Conservation (phyloP, 306 rosid species). For the Rosa rugosa region DNA sequence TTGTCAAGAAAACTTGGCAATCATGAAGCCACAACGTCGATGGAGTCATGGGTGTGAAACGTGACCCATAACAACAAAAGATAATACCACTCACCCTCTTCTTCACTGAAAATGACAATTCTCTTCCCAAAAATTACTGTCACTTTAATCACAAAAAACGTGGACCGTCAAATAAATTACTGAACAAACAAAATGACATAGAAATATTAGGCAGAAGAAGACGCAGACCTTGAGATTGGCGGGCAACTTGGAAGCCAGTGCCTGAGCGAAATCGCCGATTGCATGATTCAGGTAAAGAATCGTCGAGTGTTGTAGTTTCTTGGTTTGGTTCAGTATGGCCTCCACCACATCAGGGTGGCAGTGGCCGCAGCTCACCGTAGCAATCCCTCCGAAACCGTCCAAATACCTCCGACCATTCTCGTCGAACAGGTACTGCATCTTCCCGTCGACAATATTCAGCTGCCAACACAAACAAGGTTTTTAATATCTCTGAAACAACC, state of each 20-base stretch:
- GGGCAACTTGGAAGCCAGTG: conserved; percentile 79
- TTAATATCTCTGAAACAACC: neutral
- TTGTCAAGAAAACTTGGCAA: neutral
- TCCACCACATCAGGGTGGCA: conserved; percentile 91
- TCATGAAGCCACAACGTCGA: neutral
- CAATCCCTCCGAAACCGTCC: conserved; percentile 93
- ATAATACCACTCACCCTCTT: neutral
- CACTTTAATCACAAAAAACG: neutral
- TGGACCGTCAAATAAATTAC: neutral
- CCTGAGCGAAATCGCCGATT: conserved; percentile 83
- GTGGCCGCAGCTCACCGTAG: conserved; percentile 95
- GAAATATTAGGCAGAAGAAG: neutral
- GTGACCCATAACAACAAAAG: neutral
- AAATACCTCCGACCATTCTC: conserved; percentile 81
- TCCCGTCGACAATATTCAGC: conserved; percentile 85
- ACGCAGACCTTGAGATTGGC: conserved; percentile 73
- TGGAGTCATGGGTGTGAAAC: neutral
- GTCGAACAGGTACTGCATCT: conserved; percentile 82
- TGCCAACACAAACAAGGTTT: conserved; percentile 13
- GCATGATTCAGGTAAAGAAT: conserved; percentile 74
- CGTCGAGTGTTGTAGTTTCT: conserved; percentile 80
- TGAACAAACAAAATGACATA: neutral
- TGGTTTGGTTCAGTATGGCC: conserved; percentile 71
- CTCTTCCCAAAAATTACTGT: neutral
- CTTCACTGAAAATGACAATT: neutral